Evolutionary conservation across 495 filamentous ascomycete genomes (phyloP).

Genomic region (Cercophora samala): DNA sequence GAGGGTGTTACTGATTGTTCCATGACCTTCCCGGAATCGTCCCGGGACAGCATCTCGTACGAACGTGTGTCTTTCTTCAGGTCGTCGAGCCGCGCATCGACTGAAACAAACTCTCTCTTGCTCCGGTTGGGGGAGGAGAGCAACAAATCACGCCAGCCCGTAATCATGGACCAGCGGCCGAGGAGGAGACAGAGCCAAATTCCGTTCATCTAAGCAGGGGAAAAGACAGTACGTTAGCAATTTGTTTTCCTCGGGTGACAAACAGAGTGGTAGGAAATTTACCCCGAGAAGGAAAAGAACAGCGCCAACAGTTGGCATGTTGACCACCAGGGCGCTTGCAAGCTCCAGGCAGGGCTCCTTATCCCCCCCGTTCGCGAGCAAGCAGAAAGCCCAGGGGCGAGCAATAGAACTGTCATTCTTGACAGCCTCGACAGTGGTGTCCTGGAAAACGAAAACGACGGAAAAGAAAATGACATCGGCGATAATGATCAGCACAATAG

Average conservation of each 20-base stretch:
- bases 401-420: slow-evolving; percentile 52
- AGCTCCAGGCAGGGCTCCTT: slow-evolving; percentile 61
- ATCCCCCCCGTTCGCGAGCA: slow-evolving; percentile 55
- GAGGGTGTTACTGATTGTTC: slow-evolving; percentile 44
- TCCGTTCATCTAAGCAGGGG: slow-evolving; percentile 61
- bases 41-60: slow-evolving; percentile 77
- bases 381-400: slow-evolving; percentile 65
- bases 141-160: slow-evolving; percentile 74
- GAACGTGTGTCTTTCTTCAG: slow-evolving; percentile 62
- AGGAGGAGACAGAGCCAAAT: slow-evolving; percentile 81
- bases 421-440: slow-evolving; percentile 60
- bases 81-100: slow-evolving; percentile 65
- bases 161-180: slow-evolving; percentile 74
- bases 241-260: neutral
- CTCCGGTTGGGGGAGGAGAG: slow-evolving; percentile 38
- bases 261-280: slow-evolving; percentile 32
- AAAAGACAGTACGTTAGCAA: slow-evolving; percentile 12
- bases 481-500: slow-evolving; percentile 81
- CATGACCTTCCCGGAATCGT: slow-evolving; percentile 43
- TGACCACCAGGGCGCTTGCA: slow-evolving; percentile 59
- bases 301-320: slow-evolving; percentile 73
- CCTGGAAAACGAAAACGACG: slow-evolving; percentile 81
- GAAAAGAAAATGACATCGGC: slow-evolving; percentile 89
- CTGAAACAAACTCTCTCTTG: slow-evolving; percentile 78
- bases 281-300: slow-evolving; percentile 78